Evolutionary conservation across 2,329 filamentous ascomycete genomes (phyloP), one percentile per base, ranked within the genome.

Genomic region (Canariomyces notabilis): DNA sequence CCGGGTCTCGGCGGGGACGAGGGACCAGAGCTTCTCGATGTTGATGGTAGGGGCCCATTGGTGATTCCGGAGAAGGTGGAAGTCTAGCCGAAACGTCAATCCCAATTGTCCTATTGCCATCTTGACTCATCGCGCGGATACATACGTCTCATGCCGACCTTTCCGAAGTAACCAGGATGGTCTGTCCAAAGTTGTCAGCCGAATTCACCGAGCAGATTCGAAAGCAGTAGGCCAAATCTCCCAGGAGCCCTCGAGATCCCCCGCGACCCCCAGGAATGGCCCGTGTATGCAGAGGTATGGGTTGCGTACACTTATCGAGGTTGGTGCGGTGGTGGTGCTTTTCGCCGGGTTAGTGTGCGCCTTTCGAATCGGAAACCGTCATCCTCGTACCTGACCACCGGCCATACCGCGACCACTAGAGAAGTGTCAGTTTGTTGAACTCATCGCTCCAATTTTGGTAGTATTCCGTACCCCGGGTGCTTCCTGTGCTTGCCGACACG

Each of bases 1-100:
- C 67, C 94, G 91, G 72, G 88, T 83, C 77, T 98, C 93, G 61
- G 75, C 73, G 67, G 94, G 93, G 68, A 98, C 83, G 67, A 98
- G 88, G 52, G 90, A 86, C 89, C 89, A 98, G 87, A 61, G 55
- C 87, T 97, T 98, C 77, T 97, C 93, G 64, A 98, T 79, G 82
- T 98, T 98, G 85, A 98, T 86, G 64, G 89, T 82, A 60, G 93
- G 93, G 80, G 95, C 96, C 93, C 91, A 98, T 82, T 91, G 89
- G 70, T 94, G 86, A 80, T 91, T 91, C 67, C 83, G 80, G 68
- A 88, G 84, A 76, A 93, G 90, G 82, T 97, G 91, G 87, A 95
- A 96, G 78, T 91, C 85, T 53, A 33, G 12, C 20, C 20, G 9
- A 38, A 8, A 7, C 16, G 48, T 53, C 32, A 53, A 45, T 37